Conservation (phyloP, 1,284 basidiomycete genomes). For the Amylostereum chailletii region DNA sequence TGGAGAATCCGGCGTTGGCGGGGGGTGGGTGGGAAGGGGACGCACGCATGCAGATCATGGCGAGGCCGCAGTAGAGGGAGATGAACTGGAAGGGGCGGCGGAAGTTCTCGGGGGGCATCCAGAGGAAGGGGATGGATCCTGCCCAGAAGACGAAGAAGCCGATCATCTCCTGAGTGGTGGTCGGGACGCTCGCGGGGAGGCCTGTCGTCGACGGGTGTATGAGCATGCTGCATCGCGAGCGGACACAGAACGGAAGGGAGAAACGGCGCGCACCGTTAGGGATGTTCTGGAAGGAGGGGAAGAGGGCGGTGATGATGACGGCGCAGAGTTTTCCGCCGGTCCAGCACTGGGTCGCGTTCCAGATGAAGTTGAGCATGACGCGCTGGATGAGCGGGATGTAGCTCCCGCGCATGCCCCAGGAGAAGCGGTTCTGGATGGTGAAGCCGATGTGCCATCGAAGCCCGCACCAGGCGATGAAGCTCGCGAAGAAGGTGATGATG, state of each 20-base stretch:
- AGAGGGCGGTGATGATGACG: conserved; percentile 8
- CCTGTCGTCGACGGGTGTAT: neutral
- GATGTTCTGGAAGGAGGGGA: conserved; percentile 10
- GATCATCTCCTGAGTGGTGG: conserved; percentile 11
- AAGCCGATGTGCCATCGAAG: conserved; percentile 14
- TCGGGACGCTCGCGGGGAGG: conserved; percentile 9
- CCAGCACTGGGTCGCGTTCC: conserved; percentile 12
- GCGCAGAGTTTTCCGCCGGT: conserved; percentile 11
- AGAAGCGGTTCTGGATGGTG: conserved; percentile 12
- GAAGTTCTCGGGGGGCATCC: conserved; percentile 13
- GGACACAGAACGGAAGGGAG: neutral
- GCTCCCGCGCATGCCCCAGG: conserved; percentile 13
- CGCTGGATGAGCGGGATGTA: conserved; percentile 14
- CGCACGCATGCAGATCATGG: conserved; percentile 12
- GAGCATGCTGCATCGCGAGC: neutral
- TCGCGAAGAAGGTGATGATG: conserved; percentile 10
- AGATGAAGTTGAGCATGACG: conserved; percentile 12
- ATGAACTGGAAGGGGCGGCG: conserved; percentile 11
- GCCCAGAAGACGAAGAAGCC: conserved; percentile 14
- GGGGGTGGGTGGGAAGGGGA: neutral
- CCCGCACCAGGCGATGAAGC: conserved; percentile 11
- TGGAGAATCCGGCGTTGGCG: neutral
- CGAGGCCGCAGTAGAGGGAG: conserved; percentile 9
- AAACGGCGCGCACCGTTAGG: conserved; percentile 1
- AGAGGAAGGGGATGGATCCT: conserved; percentile 12